Conservation (phyloP, 1,284 basidiomycete species). For the Hortiboletus rubellus region DNA sequence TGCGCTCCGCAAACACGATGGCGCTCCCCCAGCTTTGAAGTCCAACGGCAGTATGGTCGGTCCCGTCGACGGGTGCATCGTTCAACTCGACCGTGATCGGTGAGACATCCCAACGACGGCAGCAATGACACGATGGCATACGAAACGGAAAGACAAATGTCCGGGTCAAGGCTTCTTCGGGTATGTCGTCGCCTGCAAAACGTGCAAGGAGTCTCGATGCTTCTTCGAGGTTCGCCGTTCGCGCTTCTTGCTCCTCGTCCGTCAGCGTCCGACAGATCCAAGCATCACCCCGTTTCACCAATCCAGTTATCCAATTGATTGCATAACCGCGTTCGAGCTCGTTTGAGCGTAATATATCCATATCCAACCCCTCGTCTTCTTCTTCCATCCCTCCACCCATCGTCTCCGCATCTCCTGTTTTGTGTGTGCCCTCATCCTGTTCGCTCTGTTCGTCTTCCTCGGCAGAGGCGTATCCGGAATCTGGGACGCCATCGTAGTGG, state of each 20-base stretch:
- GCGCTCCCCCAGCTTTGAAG: slow-evolving; percentile 88
- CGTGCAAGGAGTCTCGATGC: slow-evolving; percentile 61
- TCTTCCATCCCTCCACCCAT: slow-evolving; percentile 7
- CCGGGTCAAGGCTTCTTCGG: slow-evolving; percentile 49
- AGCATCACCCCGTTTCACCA: slow-evolving; percentile 56
- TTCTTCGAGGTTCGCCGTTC: slow-evolving; percentile 36
- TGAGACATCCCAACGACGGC: not conserved
- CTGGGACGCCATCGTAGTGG: slow-evolving; percentile 46
- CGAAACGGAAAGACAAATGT: slow-evolving; percentile 50
- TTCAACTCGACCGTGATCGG: slow-evolving; percentile 62
- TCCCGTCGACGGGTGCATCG: slow-evolving; percentile 68
- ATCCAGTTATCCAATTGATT: slow-evolving; percentile 60
- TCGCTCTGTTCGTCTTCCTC: slow-evolving; percentile 48
- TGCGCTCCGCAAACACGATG: slow-evolving; percentile 71
- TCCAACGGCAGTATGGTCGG: slow-evolving; percentile 82
- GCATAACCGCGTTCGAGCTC: slow-evolving; percentile 54
- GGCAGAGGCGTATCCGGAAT: slow-evolving; percentile 66
- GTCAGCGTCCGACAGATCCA: slow-evolving; percentile 40
- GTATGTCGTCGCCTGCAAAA: slow-evolving; percentile 45
- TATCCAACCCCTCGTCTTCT: slow-evolving; percentile 31
- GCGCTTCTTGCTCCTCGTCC: slow-evolving; percentile 30
- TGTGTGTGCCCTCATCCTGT: slow-evolving; percentile 16
- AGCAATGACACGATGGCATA: not conserved
- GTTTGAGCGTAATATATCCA: slow-evolving; percentile 46
- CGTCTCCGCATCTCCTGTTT: not conserved